Evolutionary conservation across 2,329 filamentous ascomycete species (phyloP), one percentile per base, ranked within the genome.

Genomic region (Penicillium fuscoglaucum): DNA sequence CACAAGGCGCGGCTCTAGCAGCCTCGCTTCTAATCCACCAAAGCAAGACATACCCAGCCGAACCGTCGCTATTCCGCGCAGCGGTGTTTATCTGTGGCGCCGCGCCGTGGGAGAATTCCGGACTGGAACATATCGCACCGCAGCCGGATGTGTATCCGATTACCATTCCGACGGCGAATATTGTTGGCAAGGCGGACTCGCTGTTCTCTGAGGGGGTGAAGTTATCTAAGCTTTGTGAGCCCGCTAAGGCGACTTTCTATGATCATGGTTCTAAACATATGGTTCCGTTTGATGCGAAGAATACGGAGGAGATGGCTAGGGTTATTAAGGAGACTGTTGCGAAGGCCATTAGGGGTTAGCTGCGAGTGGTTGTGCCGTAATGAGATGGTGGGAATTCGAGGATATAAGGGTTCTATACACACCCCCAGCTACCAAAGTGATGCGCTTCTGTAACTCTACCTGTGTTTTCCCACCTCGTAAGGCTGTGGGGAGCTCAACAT

Each of bases 151-250:
- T 52, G n/a, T 68, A 64, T 40, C 58, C 61, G 12, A 64, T 73
- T 35, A 55, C 40, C n/a, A 76, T 78, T 28, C 74, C 74, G 4
- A 77, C 76, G 17, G 70, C 74, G 13, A 71, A 78, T 68, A 69
- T 78, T 9, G 73, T 75, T 19, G 76, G 76, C 0, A 68, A 64
- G 47, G 66, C 70, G 62, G 76, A 78, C 68, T 56, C 66, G 12
- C 50, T 75, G 35, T 73, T 70, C 51, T 45, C 66, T 3, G 57
- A 68, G 26, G 61, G 71, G 7, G 57, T 75, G 63, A 66, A 66
- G 47, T 56, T 78, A 48, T 70, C 67, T 56, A 57, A 58, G 8
- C 61, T 78, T 43, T 77, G 74, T 64, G 72, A 76, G 19, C 69
- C 68, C 17, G 55, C 58, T 0, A 67, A 67, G 55, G 67, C 67